A percentile compares a stretch with the other conserved stretches of the same genome.
Conservation (phyloP, 2,329 filamentous ascomycete genomes). For the Aureobasidium sp. region DNA sequence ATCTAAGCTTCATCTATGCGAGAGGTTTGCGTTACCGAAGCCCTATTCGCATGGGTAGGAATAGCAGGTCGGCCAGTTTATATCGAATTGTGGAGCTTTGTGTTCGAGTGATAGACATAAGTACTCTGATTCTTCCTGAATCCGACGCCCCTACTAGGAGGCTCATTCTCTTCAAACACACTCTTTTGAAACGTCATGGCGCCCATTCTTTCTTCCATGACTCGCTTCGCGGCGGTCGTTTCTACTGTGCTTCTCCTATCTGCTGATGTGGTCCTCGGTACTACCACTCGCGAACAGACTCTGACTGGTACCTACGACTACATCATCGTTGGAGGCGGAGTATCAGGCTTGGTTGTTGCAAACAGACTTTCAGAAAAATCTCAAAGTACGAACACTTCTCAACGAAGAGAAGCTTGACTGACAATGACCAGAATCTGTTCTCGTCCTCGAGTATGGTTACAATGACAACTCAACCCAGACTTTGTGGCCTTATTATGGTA, state of each 20-base stretch:
- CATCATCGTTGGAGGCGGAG: slow-evolving; percentile 35
- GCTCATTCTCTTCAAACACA: not conserved
- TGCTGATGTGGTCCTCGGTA: not conserved
- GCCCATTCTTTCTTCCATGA: not conserved
- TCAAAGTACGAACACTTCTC: slow-evolving; percentile 16
- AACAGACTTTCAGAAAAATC: slow-evolving; percentile 26
- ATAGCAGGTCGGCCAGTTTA: not conserved
- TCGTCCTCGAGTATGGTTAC: slow-evolving; percentile 17
- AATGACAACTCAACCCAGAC: slow-evolving; percentile 16
- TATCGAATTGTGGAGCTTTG: not conserved
- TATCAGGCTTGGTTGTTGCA: slow-evolving; percentile 32
- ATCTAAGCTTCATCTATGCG: not conserved
- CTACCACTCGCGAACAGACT: not conserved
- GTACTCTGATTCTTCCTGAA: not conserved
- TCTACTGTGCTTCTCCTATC: not conserved
- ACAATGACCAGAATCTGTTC: slow-evolving; percentile 15
- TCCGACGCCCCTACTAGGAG: not conserved
- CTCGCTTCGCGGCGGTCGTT: not conserved
- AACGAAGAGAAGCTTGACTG: not conserved
- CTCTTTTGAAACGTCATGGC: slow-evolving; percentile 1
- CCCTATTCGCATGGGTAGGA: not conserved
- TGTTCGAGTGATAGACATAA: not conserved
- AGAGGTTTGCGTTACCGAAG: not conserved
- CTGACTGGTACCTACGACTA: slow-evolving; percentile 26
- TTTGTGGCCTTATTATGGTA: slow-evolving; percentile 14